These are phyloP conservation scores for Xylariaceae sp. DNA, from an alignment of 2,329 filamentous ascomycete species.

Conservation along the genomic window DNA sequence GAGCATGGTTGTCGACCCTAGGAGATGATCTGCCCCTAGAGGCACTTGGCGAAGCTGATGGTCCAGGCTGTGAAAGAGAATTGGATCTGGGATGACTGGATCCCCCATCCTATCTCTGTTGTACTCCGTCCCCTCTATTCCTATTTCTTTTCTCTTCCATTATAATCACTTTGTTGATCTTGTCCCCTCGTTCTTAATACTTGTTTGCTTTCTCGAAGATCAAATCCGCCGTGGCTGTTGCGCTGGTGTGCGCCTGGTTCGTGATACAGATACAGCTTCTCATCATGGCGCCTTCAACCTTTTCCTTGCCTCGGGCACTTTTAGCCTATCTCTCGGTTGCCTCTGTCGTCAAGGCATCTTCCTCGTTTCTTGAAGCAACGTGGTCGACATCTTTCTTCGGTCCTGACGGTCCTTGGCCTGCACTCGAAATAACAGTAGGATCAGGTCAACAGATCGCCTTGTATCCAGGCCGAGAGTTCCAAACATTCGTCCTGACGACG, in stretches of 20 bases:
- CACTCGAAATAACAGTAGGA: constrained; percentile 25
- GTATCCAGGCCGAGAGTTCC: constrained; percentile 29
- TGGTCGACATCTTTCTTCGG: constrained; percentile 30
- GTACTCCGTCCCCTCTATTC: too few species aligned
- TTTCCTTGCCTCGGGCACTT: constrained; percentile 21
- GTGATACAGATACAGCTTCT: constrained; percentile 2
- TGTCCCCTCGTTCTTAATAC: neutral
- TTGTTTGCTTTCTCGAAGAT: constrained; percentile 1
- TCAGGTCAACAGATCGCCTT: constrained; percentile 23
- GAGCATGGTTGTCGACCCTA: too few species aligned
- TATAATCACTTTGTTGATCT: neutral
- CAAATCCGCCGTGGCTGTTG: constrained; percentile 6
- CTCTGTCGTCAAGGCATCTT: constrained; percentile 13
- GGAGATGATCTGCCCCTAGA: too few species aligned
- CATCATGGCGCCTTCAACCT: constrained; percentile 20
- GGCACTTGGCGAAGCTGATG: too few species aligned
- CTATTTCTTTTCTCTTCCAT: too few species aligned
- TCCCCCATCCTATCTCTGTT: too few species aligned
- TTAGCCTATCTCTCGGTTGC: constrained; percentile 22
- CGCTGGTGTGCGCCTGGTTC: constrained; percentile 14
- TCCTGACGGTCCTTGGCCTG: constrained; percentile 35
- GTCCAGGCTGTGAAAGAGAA: too few species aligned
- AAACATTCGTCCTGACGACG: constrained; percentile 26
- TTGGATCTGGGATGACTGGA: too few species aligned
- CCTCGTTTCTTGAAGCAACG: constrained; percentile 20